Evolutionary conservation across 2,329 filamentous ascomycete genomes (phyloP), one percentile per base, ranked within the genome.

Genomic region (Alternaria sp.): DNA sequence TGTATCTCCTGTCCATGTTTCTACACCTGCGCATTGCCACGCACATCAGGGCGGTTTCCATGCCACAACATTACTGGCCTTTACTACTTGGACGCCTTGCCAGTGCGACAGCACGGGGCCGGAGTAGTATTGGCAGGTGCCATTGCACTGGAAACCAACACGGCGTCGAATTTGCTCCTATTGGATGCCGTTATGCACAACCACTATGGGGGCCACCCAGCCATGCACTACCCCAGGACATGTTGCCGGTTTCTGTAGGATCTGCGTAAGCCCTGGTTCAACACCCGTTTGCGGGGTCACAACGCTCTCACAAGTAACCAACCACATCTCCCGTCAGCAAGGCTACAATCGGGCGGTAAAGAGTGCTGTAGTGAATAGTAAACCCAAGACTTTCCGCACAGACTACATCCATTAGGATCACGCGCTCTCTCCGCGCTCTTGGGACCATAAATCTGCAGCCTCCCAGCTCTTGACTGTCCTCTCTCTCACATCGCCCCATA

Each of bases 151-250:
- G 55, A 51, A 43, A 55, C 28, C 43, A 49, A 61, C 41, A 25
- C 49, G 46, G n/a, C 53, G 41, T 58, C 53, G 23, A 58, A 12
- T 26, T 18, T 45, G 15, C 41, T 11, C 41, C 55, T 20, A 66
- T 68, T 68, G 63, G 65, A 61, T 15, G 20, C 21, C 18, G 21
- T 58, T 60, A 37, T 66, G 59, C 60, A 65, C 41, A 58, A 41
- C 58, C 33, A 70, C 66, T 60, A 67, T 67, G 51, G 58, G 41
- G 50, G 30, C 57, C 57, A 50, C 28, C 50, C 56, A 66, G 41
- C 65, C 70, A 64, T 70, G 71, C 66, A 54, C 59, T 69, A 73
- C 74, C 67, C 73, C 67, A 69, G 72, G 64, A 65, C 69, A 54
- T 45, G 12, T 60, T 62, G 60, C 65, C 59, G 33, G 37, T 60